Base-by-base conservation (phyloP, 2,329 filamentous ascomycete genomes). In the Xylariaceae sp. region DNA sequence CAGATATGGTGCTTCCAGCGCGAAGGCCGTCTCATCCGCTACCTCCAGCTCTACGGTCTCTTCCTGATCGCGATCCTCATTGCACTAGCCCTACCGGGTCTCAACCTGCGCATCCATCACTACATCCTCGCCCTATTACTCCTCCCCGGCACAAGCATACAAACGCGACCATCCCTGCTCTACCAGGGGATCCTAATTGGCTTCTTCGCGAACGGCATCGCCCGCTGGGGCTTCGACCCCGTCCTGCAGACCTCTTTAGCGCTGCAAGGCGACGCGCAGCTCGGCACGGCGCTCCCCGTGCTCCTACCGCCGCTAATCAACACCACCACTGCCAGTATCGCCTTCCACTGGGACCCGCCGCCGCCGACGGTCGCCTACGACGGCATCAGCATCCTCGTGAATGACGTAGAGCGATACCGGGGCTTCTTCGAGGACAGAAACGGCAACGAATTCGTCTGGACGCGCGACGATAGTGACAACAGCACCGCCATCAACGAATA, bases 121-220 rank as follows among this genome's bases (percentile, higher is more conserved):
- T 99, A 97, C 72, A 90, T 97, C 64, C 80, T 97, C 3, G 92
- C 88, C 1, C 82, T 99, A 11, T 79, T 97, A 0, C 82, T 99
- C 0, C 82, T 97, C 4, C 91, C 92, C 0, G 94, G 92, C 0
- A 97, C 94, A 0, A 87, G 85, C 56, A 86, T 97, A 73, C 92
- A 96, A 66, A 97, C 90, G 4, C 84, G 94, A 0, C 89, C 90
- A 0, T 88, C 87, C 0, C 78, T 97, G 7, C 73, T 96, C 1
- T 97, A 94, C 69, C 93, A 97, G 73, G 94, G 94, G 9, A 78
- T 99, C 1, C 79, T 99, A 0, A 77, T 97, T 6, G 94, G 94
- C 0, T 81, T 97, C 0, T 97, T 97, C 73, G 87, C 97, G 75
- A 97, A 97, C 71, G 93, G 94, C 55, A 86, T 95, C 61, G 93